Evolutionary conservation across 176 grass and related monocot genomes (phyloP).

Genomic region (Avena eriantha): DNA sequence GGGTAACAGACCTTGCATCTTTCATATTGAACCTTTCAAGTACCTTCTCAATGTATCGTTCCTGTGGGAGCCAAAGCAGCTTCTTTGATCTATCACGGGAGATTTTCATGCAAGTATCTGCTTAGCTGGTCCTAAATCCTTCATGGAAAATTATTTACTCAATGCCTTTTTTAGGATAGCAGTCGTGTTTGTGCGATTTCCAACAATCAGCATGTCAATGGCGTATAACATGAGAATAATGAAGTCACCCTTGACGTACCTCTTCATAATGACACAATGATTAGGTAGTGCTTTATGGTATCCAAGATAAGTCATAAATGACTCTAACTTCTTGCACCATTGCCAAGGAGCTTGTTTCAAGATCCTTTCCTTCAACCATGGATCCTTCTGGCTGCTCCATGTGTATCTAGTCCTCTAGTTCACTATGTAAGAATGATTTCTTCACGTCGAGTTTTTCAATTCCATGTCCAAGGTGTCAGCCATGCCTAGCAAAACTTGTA

Average conservation of each 20-base stretch:
- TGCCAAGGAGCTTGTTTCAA: slow-evolving; percentile 31
- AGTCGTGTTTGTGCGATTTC: not conserved
- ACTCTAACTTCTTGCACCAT: not conserved
- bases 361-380: too few relatives aligned
- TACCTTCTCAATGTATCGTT: too few relatives aligned
- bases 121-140: slow-evolving; percentile 19
- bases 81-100: too few relatives aligned
- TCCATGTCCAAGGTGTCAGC: not conserved
- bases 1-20: too few relatives aligned
- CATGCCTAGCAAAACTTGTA: not conserved
- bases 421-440: not conserved
- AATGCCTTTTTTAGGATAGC: slow-evolving; percentile 8
- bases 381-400: not conserved
- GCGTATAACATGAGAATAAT: slow-evolving; percentile 6
- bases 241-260: slow-evolving; percentile 1
- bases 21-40: too few relatives aligned
- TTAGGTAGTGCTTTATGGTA: not conserved
- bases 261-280: slow-evolving; percentile 39
- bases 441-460: slow-evolving; percentile 38
- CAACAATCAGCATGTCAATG: not conserved
- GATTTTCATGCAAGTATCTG: too few relatives aligned
- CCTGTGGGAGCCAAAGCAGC: too few relatives aligned
- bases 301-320: not conserved
- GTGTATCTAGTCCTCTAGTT: not conserved
- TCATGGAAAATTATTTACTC: slow-evolving; percentile 22